Evolutionary conservation across 371 early-diverging fungal species (phyloP), one percentile per base, ranked within the genome.

Genomic region (Rhizopus stolonifer): DNA sequence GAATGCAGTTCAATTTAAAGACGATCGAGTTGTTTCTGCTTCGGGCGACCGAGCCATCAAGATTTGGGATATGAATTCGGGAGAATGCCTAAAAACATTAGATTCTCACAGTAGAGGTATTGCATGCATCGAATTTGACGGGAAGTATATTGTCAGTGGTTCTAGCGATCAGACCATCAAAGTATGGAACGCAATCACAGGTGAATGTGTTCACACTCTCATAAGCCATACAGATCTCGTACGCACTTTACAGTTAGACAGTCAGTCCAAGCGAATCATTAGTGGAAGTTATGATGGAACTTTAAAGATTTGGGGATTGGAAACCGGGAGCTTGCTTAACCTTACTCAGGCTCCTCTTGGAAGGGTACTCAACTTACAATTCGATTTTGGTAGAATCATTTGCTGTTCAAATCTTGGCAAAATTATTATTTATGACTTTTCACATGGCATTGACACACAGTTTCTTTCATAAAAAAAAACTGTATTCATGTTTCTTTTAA

Each of bases 161-260:
- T 94, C 95, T n/a, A 90, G 95, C 70, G 99, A 99, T 69, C 83
- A 86, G 59, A 87, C 94, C 10, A 93, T 99, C 61, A 85, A 87
- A 63, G 74, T 98, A 13, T 99, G 99, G 99, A 87, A 94, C 59
- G 88, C 92, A 1, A 72, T 54, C 21, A 67, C 69, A 46, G 67
- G 57, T 19, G 48, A 61, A 50, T 65, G 53, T 11, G 29, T 65
- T 36, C 49, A 54, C 67, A 82, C 60, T 0, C 68, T 92, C 39
- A 56, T 66, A 1, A 89, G 87, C 0, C 96, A 95, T 64, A 79
- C 76, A 6, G 88, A 88, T 13, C 72, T 92, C 13, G 94, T 94
- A 0, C 80, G 90, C 31, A 93, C 91, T 4, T 60, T 95, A 2
- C 77, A 82, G 60, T 62, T 80, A 29, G 60, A 69, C 39, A 24